These are phyloP conservation scores for Heterobasidion parviporum DNA, from an alignment of 1,284 basidiomycete species.

Conservation along the genomic window DNA sequence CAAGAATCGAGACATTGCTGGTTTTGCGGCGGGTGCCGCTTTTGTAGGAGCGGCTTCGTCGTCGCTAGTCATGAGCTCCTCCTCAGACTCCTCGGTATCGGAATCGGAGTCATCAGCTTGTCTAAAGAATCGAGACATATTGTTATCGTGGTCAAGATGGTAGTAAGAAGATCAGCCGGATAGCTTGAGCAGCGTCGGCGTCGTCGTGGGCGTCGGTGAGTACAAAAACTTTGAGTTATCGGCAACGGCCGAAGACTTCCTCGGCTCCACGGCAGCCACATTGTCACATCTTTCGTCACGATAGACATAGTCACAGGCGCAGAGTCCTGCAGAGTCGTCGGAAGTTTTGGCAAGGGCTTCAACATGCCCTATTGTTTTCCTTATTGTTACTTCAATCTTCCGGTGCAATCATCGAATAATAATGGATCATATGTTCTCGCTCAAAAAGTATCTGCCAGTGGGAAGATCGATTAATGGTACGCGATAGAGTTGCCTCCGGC, in stretches of 20 bases:
- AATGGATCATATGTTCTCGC: too few relatives aligned
- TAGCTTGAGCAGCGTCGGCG: not conserved
- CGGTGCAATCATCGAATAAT: too few relatives aligned
- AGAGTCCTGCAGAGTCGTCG: too few relatives aligned
- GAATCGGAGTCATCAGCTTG: conserved; percentile 76
- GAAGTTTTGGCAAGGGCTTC: too few relatives aligned
- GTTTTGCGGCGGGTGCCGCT: conserved; percentile 40
- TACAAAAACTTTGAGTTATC: conserved; percentile 8
- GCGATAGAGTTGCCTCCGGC: too few relatives aligned
- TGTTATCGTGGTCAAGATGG: conserved; percentile 6
- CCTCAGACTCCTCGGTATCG: conserved; percentile 70
- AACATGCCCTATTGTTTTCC: too few relatives aligned
- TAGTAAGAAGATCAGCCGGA: not conserved
- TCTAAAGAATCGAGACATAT: conserved; percentile 85
- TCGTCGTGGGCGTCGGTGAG: not conserved
- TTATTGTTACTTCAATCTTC: too few relatives aligned
- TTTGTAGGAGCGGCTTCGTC: conserved; percentile 54
- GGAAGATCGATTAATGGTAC: too few relatives aligned
- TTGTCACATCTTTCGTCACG: not conserved
- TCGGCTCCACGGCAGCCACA: not conserved
- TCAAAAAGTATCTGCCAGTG: too few relatives aligned
- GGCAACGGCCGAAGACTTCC: conserved; percentile 6
- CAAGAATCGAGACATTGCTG: conserved; percentile 71
- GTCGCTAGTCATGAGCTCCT: conserved; percentile 73
- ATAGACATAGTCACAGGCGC: not conserved